These are phyloP conservation scores for Exophiala dermatitidis DNA, from an alignment of 2,329 filamentous ascomycete species.

Conservation along the genomic window DNA sequence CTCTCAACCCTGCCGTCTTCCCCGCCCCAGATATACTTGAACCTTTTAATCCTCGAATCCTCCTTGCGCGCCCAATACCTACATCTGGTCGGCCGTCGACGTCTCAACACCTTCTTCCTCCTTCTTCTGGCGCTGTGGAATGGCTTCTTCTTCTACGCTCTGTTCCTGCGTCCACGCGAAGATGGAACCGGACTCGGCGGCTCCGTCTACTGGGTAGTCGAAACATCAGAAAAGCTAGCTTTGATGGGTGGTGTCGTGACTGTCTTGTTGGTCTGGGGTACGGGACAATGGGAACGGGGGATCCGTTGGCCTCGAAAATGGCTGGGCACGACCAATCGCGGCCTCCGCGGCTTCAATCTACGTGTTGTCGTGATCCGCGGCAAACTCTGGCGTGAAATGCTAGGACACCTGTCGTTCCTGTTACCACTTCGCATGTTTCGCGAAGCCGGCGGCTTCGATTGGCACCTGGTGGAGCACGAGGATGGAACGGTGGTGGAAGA, in stretches of 20 bases:
- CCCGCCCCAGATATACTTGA: constrained; percentile 94
- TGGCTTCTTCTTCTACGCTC: constrained; percentile 73
- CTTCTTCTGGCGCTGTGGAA: constrained; percentile 74
- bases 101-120: constrained; percentile 90
- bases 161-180: constrained; percentile 93
- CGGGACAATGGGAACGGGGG: constrained; percentile 92
- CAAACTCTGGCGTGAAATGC: constrained; percentile 70
- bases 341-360: constrained; percentile 85
- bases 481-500: constrained; percentile 61
- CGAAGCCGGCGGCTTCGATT: constrained; percentile 48
- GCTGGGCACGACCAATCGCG: constrained; percentile 82
- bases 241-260: constrained; percentile 88
- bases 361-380: constrained; percentile 87
- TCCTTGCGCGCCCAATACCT: constrained; percentile 90
- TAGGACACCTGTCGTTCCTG: constrained; percentile 67
- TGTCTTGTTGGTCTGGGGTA: constrained; percentile 80
- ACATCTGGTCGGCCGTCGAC: constrained; percentile 74
- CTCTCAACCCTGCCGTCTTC: constrained; percentile 78
- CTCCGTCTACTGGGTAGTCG: constrained; percentile 92
- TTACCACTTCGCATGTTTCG: constrained; percentile 63
- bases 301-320: constrained; percentile 90
- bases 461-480: constrained; percentile 66
- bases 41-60: constrained; percentile 91
- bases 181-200: constrained; percentile 79
- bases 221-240: constrained; percentile 81